These are phyloP conservation scores for Talaromyces albobiverticillius DNA, from an alignment of 2,329 filamentous ascomycete genomes.

Conservation along the genomic window DNA sequence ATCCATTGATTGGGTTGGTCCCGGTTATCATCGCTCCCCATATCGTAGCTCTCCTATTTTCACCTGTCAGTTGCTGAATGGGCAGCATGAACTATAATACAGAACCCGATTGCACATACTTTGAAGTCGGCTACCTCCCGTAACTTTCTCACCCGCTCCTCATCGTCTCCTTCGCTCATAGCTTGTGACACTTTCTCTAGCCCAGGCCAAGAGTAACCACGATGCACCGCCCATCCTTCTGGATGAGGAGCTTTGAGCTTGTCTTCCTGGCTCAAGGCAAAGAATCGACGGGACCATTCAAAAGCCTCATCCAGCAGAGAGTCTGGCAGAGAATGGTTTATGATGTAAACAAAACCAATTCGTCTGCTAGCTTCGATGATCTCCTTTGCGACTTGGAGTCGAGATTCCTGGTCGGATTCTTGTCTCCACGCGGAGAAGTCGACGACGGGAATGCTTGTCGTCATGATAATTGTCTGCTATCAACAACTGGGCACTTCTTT, in stretches of 20 bases:
- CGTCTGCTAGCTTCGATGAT: constrained; percentile 42
- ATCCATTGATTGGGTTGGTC: constrained; percentile 52
- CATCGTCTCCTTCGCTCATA: constrained; percentile 39
- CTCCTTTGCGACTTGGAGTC: constrained; percentile 33
- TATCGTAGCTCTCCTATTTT: constrained; percentile 51
- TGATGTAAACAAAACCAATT: constrained; percentile 50
- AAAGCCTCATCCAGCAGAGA: constrained; percentile 44
- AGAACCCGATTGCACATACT: too few species aligned
- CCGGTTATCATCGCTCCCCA: constrained; percentile 47
- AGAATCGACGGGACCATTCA: constrained; percentile 42
- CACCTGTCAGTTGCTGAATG: background rate
- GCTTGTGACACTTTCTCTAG: constrained; percentile 53
- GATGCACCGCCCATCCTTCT: constrained; percentile 48
- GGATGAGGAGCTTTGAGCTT: constrained; percentile 53
- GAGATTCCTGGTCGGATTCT: constrained; percentile 25
- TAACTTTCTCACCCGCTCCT: constrained; percentile 41
- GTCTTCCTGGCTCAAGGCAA: constrained; percentile 42
- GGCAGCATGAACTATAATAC: background rate
- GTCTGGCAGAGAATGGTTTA: constrained; percentile 45
- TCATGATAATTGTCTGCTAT: background rate
- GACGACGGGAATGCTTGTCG: constrained; percentile 33
- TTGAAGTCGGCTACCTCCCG: constrained; percentile 52
- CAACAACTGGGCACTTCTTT: too few species aligned
- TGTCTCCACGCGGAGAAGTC: constrained; percentile 37
- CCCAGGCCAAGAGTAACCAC: constrained; percentile 57